A percentile compares a stretch with the other conserved stretches of the same genome.
Evolutionary conservation across 2,329 filamentous ascomycete genomes (phyloP).

Genomic region (Hymenoscyphus repandus): DNA sequence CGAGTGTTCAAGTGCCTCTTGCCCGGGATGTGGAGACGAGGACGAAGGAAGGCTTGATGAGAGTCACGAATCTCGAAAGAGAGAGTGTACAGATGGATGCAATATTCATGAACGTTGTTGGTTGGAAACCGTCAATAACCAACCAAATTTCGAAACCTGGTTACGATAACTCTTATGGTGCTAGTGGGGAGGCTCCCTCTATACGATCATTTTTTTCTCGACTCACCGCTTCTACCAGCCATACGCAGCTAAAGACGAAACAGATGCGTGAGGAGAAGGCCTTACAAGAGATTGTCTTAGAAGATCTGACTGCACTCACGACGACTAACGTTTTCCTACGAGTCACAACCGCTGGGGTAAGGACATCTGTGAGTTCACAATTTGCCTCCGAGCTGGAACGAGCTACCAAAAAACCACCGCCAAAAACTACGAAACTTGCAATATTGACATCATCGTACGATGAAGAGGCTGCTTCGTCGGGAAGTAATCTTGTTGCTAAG

Average conservation of each 20-base stretch:
- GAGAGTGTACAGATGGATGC: constrained; percentile 92
- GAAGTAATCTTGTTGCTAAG: constrained; percentile 44
- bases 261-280: constrained; percentile 57
- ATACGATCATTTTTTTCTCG: constrained; percentile 76
- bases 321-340: constrained; percentile 82
- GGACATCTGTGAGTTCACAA: constrained; percentile 64
- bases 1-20: constrained; percentile 65
- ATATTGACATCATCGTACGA: constrained; percentile 90
- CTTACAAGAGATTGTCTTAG: constrained; percentile 56
- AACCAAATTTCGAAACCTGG: constrained; percentile 23
- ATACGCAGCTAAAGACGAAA: constrained; percentile 47
- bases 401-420: constrained; percentile 94
- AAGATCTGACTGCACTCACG: constrained; percentile 66
- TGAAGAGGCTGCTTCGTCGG: constrained; percentile 58
- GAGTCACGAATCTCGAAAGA: constrained; percentile 70
- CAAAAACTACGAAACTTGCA: constrained; percentile 78
- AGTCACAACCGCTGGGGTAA: constrained; percentile 77
- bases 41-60: constrained; percentile 87
- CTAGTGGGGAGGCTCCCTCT: constrained; percentile 51
- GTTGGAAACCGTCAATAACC: constrained; percentile 66
- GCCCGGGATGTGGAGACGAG: constrained; percentile 75
- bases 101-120: constrained; percentile 78
- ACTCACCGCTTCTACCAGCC: constrained; percentile 55
- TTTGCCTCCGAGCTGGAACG: constrained; percentile 86
- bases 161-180: constrained; percentile 37